Conservation (phyloP, 2,329 filamentous ascomycete genomes). For the Phialophora macrospora region DNA sequence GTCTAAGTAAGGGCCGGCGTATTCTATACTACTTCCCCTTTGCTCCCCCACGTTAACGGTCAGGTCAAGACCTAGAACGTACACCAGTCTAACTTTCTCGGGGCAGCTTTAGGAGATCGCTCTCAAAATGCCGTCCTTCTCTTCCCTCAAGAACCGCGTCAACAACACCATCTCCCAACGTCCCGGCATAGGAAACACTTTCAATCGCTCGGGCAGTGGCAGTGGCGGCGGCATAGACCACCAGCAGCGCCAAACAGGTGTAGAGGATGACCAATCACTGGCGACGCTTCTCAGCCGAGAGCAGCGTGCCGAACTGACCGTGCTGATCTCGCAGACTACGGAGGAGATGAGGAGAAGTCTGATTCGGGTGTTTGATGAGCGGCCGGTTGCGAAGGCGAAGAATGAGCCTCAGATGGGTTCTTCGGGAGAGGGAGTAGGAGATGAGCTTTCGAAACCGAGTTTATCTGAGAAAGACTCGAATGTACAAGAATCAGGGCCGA, state of each 20-base stretch:
- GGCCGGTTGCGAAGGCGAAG: slow-evolving; percentile 24
- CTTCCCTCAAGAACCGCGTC: slow-evolving; percentile 13
- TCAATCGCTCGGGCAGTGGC: background rate
- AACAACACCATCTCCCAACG: slow-evolving; percentile 13
- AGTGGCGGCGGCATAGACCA: background rate
- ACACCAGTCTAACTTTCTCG: background rate
- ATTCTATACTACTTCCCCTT: background rate
- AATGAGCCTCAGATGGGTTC: background rate
- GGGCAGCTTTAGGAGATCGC: background rate
- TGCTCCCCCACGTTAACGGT: background rate
- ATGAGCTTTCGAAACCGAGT: slow-evolving; percentile 22
- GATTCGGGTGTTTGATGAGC: slow-evolving; percentile 44
- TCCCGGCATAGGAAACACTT: background rate
- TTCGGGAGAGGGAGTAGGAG: slow-evolving; percentile 29
- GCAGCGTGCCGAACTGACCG: slow-evolving; percentile 49
- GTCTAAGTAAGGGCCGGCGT: no score
- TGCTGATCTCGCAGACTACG: slow-evolving; percentile 48
- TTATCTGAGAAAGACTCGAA: slow-evolving; percentile 7
- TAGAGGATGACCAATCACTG: slow-evolving; percentile 43
- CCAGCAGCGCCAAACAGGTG: slow-evolving; percentile 10
- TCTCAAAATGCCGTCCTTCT: slow-evolving; percentile 11
- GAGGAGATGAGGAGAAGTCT: slow-evolving; percentile 47
- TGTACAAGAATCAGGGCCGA: background rate
- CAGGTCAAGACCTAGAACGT: background rate
- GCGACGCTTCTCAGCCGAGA: slow-evolving; percentile 48